A percentile compares a stretch with the other conserved stretches of the same genome.
Conservation (phyloP, 2,329 filamentous ascomycete species). For the Exophiala dermatitidis region DNA sequence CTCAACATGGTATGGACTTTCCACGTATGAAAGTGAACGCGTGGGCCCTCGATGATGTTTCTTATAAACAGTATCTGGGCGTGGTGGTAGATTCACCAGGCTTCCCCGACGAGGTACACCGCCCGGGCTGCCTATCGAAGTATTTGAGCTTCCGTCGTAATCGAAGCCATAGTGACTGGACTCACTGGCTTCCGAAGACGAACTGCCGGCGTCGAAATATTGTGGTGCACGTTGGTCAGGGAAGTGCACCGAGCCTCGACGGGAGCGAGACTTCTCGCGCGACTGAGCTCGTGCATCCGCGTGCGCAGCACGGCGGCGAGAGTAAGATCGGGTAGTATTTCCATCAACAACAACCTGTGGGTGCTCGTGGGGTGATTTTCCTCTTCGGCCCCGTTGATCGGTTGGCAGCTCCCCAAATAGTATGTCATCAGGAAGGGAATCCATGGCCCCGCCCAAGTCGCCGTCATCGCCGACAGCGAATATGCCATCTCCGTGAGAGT, state of each 20-base stretch:
- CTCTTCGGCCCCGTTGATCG: conserved; percentile 14
- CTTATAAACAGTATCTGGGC: conserved; percentile 16
- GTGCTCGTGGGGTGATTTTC: conserved; percentile 17
- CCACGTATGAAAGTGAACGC: conserved; percentile 14
- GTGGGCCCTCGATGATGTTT: conserved; percentile 14
- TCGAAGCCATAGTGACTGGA: conserved; percentile 18
- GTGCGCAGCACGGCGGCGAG: conserved; percentile 9
- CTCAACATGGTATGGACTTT: conserved; percentile 15
- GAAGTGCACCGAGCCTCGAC: conserved; percentile 15
- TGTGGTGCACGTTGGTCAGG: conserved; percentile 16
- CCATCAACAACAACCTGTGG: conserved; percentile 12
- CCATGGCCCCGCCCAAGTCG: conserved; percentile 1
- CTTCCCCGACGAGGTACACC: conserved; percentile 20
- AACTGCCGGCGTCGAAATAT: conserved; percentile 13
- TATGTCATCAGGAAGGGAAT: conserved; percentile 9
- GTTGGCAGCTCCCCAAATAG: conserved; percentile 6
- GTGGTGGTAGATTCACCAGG: conserved; percentile 7
- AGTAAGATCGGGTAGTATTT: conserved; percentile 15
- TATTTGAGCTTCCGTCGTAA: conserved; percentile 19
- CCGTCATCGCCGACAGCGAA: conserved; percentile 2
- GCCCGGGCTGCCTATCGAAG: conserved; percentile 14
- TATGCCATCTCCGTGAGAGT: conserved; percentile 6
- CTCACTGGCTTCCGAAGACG: conserved; percentile 19
- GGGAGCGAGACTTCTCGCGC: conserved; percentile 13
- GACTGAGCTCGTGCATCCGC: conserved; percentile 5